Evolutionary conservation across 1,139 yeast species (phyloP).

Genomic region (Yamadazyma siamensis): DNA sequence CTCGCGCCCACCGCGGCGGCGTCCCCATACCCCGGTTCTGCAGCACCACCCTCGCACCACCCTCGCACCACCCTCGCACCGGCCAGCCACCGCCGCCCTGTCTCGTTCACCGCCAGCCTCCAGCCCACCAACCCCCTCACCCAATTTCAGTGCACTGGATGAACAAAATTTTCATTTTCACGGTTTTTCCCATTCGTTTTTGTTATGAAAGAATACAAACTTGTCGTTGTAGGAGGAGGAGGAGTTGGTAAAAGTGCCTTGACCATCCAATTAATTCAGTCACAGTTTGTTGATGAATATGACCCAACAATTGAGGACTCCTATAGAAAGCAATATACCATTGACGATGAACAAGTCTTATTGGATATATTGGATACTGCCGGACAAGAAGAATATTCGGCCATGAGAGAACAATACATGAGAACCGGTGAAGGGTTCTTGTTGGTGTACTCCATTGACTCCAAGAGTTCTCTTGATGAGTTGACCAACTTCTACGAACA

Average conservation of each 20-base stretch:
- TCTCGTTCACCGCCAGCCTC: neutral
- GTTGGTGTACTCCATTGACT: conserved; percentile 79
- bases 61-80: neutral
- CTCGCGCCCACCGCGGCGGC: too few species aligned
- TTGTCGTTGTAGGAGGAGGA: conserved; percentile 97
- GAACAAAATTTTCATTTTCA: neutral
- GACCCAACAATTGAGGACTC: conserved; percentile 96
- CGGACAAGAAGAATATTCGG: conserved; percentile 96
- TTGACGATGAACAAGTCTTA: conserved; percentile 49
- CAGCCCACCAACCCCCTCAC: neutral
- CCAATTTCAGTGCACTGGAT: neutral
- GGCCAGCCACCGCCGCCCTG: neutral
- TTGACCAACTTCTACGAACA: conserved; percentile 77
- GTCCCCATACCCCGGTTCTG: neutral
- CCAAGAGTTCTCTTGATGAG: conserved; percentile 77
- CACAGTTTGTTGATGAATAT: conserved; percentile 92
- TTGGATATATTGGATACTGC: conserved; percentile 92
- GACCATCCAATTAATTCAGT: conserved; percentile 85
- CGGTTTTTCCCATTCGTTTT: neutral
- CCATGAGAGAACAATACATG: conserved; percentile 94
- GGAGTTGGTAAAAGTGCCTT: conserved; percentile 97
- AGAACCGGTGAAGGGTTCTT: conserved; percentile 91
- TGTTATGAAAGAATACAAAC: conserved; percentile 66
- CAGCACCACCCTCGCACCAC: neutral
- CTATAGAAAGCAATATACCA: conserved; percentile 53